phyloP scores from a whole-genome alignment of 768 basidiomycete genomes.

The Dioszegia hungarica region DNA sequence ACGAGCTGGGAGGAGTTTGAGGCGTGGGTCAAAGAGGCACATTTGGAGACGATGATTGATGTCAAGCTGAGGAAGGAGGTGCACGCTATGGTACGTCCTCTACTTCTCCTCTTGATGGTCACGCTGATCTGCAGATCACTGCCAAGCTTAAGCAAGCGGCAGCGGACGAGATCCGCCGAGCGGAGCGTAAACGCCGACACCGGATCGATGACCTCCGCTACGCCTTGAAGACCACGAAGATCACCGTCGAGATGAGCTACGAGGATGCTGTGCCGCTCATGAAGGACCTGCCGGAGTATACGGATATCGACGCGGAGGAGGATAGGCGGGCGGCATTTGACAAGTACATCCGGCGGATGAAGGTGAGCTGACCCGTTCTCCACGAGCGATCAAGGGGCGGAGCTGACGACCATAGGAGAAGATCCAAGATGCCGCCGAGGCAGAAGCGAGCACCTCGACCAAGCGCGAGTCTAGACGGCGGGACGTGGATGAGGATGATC shows the following conservation, averaged over 20 bases:
- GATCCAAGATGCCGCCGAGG: constrained; percentile 47
- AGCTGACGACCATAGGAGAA: constrained; percentile 61
- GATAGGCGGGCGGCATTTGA: constrained; percentile 75
- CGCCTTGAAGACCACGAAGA: constrained; percentile 78
- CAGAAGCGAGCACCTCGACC: constrained; percentile 13
- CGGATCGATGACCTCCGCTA: constrained; percentile 93
- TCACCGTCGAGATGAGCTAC: constrained; percentile 70
- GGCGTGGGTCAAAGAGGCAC: constrained; percentile 30
- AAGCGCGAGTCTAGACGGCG: constrained; percentile 9
- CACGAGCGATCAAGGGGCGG: neutral
- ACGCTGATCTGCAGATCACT: constrained; percentile 59
- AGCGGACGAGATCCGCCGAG: constrained; percentile 72
- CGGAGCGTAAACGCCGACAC: constrained; percentile 78
- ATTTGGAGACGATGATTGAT: constrained; percentile 60
- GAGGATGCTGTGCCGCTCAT: constrained; percentile 78
- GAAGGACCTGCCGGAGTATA: constrained; percentile 76
- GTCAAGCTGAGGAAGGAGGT: constrained; percentile 58
- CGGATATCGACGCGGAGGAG: constrained; percentile 76
- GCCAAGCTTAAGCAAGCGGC: constrained; percentile 64
- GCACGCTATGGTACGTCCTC: constrained; percentile 41
- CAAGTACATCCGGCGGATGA: constrained; percentile 86
- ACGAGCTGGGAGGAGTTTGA: constrained; percentile 43
- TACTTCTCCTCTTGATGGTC: neutral
- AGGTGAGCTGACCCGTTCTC: constrained; percentile 54
- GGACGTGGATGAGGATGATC: constrained; percentile 16